Conservation (phyloP, 2,329 filamentous ascomycete species). For the Blastomyces silverae region DNA sequence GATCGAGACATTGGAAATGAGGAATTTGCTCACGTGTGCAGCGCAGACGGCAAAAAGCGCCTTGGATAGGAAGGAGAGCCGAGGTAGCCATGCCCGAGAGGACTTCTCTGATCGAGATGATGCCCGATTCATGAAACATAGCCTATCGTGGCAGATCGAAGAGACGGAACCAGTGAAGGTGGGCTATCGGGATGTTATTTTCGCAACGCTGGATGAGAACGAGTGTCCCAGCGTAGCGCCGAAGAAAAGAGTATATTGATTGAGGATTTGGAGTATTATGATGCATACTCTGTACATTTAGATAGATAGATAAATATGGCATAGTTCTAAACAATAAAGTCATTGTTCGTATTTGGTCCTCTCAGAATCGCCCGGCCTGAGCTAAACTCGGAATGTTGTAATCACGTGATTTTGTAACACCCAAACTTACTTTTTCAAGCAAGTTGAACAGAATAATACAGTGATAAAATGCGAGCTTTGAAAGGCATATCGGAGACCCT, state of each 20-base stretch:
- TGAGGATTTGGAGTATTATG: constrained; percentile 3
- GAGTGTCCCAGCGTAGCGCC: constrained; percentile 38
- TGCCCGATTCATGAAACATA: constrained; percentile 43
- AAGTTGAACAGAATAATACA: background rate
- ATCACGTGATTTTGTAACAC: background rate
- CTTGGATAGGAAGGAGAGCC: constrained; percentile 77
- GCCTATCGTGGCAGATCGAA: constrained; percentile 41
- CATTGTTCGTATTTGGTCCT: too few species aligned
- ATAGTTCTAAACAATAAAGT: background rate
- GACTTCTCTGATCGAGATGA: constrained; percentile 83
- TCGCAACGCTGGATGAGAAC: constrained; percentile 40
- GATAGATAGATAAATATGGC: background rate
- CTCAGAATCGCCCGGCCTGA: background rate
- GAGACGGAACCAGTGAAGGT: constrained; percentile 37
- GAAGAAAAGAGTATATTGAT: constrained; percentile 33
- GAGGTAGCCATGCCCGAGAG: constrained; percentile 79
- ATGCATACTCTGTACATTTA: too few species aligned
- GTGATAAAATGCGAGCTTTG: background rate
- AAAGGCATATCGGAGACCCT: background rate
- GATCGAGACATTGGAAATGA: constrained; percentile 80
- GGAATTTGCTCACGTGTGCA: constrained; percentile 83
- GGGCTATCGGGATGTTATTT: constrained; percentile 38
- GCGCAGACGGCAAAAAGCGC: constrained; percentile 72
- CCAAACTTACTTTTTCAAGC: background rate
- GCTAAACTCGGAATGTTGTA: background rate